Conservation (phyloP, 2,329 filamentous ascomycete species). For the Aaosphaeria pasadenensis region DNA sequence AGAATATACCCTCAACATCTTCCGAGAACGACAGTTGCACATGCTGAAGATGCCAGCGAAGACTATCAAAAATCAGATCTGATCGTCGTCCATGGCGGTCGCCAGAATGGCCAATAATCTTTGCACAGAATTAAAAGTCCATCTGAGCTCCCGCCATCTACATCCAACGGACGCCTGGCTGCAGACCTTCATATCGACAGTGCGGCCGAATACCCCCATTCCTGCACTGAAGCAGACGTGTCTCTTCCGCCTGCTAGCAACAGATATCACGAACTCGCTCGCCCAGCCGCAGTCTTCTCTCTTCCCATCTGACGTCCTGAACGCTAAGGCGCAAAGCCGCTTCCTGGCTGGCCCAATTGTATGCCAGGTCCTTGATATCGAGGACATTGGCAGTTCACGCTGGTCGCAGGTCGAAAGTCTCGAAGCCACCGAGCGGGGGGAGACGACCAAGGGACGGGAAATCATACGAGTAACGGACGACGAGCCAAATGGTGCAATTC, state of each 20-base stretch:
- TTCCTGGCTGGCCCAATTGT: slow-evolving; percentile 61
- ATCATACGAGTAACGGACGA: slow-evolving; percentile 66
- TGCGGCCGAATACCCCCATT: slow-evolving; percentile 57
- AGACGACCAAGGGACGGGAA: slow-evolving; percentile 72
- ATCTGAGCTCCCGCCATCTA: slow-evolving; percentile 56
- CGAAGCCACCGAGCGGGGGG: slow-evolving; percentile 69
- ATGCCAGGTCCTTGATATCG: slow-evolving; percentile 81
- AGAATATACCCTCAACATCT: too few species aligned
- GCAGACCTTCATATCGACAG: slow-evolving; percentile 57
- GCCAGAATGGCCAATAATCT: slow-evolving; percentile 24
- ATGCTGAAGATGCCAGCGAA: background rate
- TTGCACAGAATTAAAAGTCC: slow-evolving; percentile 43
- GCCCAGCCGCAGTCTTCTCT: slow-evolving; percentile 39
- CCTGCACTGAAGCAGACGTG: slow-evolving; percentile 75
- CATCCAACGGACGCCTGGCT: slow-evolving; percentile 62
- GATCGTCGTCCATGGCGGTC: background rate
- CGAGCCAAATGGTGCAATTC: slow-evolving; percentile 37
- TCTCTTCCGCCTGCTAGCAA: slow-evolving; percentile 73
- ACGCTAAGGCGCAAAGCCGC: slow-evolving; percentile 55
- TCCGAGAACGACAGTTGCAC: background rate
- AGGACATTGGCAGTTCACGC: slow-evolving; percentile 74
- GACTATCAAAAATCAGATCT: background rate
- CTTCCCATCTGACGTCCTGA: slow-evolving; percentile 59
- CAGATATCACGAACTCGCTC: slow-evolving; percentile 68
- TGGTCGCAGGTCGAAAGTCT: slow-evolving; percentile 88